Conservation (phyloP, 2,329 filamentous ascomycete species). For the Verticillium longisporum region DNA sequence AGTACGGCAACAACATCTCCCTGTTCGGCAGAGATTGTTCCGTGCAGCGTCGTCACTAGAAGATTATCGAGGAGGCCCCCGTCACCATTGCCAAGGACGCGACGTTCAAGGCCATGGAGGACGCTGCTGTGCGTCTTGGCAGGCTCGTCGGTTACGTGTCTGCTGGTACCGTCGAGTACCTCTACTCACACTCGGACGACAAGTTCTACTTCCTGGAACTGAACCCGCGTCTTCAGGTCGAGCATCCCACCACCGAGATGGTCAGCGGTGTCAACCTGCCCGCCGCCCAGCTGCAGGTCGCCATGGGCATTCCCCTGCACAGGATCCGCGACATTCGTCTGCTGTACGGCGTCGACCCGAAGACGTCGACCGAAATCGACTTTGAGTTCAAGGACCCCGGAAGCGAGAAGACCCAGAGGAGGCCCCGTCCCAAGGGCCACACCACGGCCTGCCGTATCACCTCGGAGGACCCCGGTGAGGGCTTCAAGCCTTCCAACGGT, state of each 20-base stretch:
- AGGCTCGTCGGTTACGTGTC: slow-evolving; percentile 96
- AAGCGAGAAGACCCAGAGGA: slow-evolving; percentile 77
- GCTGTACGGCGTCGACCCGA: slow-evolving; percentile 91
- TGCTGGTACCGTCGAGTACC: slow-evolving; percentile 95
- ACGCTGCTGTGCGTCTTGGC: slow-evolving; percentile 88
- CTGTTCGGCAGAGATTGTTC: slow-evolving; percentile 98
- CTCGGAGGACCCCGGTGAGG: slow-evolving; percentile 96
- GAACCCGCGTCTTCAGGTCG: slow-evolving; percentile 98
- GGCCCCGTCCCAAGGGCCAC: slow-evolving; percentile 90
- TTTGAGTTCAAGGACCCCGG: slow-evolving; percentile 90
- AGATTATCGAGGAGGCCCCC: slow-evolving; percentile 98
- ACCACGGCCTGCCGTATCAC: slow-evolving; percentile 98
- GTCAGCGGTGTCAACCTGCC: slow-evolving; percentile 96
- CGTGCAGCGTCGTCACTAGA: slow-evolving; percentile 95
- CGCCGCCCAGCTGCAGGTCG: slow-evolving; percentile 94
- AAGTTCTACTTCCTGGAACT: slow-evolving; percentile 99
- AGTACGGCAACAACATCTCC: slow-evolving; percentile 99
- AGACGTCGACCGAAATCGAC: slow-evolving; percentile 80
- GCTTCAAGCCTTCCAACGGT: slow-evolving; percentile 98
- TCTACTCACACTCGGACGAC: slow-evolving; percentile 96
- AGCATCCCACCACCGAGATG: slow-evolving; percentile 99
- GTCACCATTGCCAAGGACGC: slow-evolving; percentile 87
- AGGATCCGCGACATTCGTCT: slow-evolving; percentile 93
- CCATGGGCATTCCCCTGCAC: slow-evolving; percentile 96
- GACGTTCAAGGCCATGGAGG: slow-evolving; percentile 95